Conservation (phyloP, 1,284 basidiomycete species). For the Earliella scabrosa region DNA sequence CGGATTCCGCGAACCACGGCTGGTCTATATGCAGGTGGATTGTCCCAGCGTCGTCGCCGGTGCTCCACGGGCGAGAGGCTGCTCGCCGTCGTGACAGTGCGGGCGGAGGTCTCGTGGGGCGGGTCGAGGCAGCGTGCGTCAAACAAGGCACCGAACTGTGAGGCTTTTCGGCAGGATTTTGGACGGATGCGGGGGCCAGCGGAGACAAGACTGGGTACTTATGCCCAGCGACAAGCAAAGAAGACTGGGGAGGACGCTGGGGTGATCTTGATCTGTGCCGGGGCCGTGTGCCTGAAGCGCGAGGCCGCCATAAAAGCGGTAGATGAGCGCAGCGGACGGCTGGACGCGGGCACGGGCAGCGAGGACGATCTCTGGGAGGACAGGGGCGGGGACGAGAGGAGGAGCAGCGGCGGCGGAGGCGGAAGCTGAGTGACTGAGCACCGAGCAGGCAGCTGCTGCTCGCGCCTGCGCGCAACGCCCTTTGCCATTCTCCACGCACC, state of each 20-base stretch:
- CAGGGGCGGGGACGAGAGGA: background rate
- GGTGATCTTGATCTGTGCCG: slow-evolving; percentile 12
- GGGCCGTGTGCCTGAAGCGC: slow-evolving; percentile 16
- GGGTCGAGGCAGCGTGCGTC: background rate
- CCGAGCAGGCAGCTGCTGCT: background rate
- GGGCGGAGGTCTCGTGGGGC: background rate
- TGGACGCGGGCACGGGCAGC: background rate
- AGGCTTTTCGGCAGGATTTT: background rate
- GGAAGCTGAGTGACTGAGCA: slow-evolving; percentile 1
- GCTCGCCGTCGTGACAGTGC: background rate
- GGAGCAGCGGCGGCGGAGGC: background rate
- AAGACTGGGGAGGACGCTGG: background rate
- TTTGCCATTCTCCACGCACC: slow-evolving; percentile 13
- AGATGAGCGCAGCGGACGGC: background rate
- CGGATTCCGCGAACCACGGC: background rate
- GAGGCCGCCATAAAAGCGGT: slow-evolving; percentile 4
- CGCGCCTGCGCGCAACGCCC: slow-evolving; percentile 14
- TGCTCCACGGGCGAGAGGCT: background rate
- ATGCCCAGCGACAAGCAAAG: background rate
- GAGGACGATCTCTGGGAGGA: background rate
- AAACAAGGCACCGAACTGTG: background rate
- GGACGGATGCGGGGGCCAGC: background rate
- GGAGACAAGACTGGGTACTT: background rate
- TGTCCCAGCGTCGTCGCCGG: background rate
- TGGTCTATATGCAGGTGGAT: background rate